Percentiles rank a stretch among this genome's conserved stretches.
These are phyloP conservation scores for Fusarium sp. DNA, from an alignment of 2,329 filamentous ascomycete species.

Conservation along the genomic window DNA sequence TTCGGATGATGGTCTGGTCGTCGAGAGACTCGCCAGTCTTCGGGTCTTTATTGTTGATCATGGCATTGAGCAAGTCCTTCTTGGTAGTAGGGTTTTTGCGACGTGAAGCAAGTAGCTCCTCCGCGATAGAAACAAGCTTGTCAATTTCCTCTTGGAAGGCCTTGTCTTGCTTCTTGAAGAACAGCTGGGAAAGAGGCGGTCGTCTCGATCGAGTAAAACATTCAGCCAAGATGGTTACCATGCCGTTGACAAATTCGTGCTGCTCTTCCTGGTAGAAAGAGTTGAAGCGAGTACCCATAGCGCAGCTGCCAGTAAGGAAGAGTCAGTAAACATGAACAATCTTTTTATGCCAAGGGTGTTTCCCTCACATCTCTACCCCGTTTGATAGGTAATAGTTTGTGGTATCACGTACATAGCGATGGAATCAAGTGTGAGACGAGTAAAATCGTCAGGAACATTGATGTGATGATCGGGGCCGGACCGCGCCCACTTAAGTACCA, in stretches of 20 bases:
- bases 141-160: too few species aligned
- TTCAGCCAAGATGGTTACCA: too few species aligned
- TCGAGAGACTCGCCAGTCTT: conserved; percentile 72
- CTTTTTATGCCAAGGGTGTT: too few species aligned
- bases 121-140: too few species aligned
- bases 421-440: background rate
- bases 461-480: conserved; percentile 69
- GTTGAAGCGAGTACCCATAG: background rate
- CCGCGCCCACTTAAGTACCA: conserved; percentile 75
- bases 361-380: too few species aligned
- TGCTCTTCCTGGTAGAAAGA: background rate
- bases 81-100: background rate
- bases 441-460: conserved; percentile 60
- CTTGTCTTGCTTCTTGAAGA: too few species aligned
- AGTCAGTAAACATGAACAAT: too few species aligned
- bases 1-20: conserved; percentile 72
- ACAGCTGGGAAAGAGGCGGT: too few species aligned
- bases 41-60: conserved; percentile 58
- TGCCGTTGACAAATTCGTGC: too few species aligned
- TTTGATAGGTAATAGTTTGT: too few species aligned
- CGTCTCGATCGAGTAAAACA: too few species aligned
- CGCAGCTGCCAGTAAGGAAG: background rate
- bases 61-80: background rate
- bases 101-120: background rate
- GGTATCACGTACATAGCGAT: background rate